Evolutionary conservation across 306 rosid genomes (phyloP), one percentile per base, ranked within the genome.

Genomic region (Begonia loranthoides): DNA sequence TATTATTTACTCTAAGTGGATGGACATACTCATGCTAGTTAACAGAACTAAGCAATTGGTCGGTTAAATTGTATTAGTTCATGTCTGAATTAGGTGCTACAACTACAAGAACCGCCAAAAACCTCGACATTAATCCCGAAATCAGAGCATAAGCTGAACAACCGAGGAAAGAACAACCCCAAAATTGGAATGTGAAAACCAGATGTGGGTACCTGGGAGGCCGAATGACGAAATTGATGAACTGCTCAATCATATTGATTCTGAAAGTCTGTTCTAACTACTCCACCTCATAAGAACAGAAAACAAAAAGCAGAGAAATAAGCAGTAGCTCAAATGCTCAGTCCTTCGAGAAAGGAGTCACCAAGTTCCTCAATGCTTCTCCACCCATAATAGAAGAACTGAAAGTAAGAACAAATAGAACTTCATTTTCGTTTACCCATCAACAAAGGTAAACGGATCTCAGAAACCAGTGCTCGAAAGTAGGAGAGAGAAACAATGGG

Each of bases 201-300:
- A 28, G 3, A 28, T 28, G 36, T 28, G 36, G 36, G 51, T 70
- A 90, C 99, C 99, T 90, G 57, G 99, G 99, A 58, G 99, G 99
- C 48, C 99, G 95, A 86, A 90, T 83, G 22, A 90, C 77, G 50
- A 83, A 90, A 68, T 82, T 86, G 70, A 90, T 76, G 73, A 90
- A 90, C 66, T 90, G 99, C 17, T 90, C 94, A 47, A 90, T 90
- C 99, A 90, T 90, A 60, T 76, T 68, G 71, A 69, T 66, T 66
- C 56, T 17, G 46, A 59, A 59, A 10, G 59, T 56, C 65, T 52
- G 69, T 66, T 65, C 68, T 56, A 70, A 71, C 53, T 58, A 79
- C 65, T 66, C 79, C 71, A 62, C 88, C 73, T 72, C 78, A 72
- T 63, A 52, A 63, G 65, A 73, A 24, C 22, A 49, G 41, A 53